These are phyloP conservation scores for Rhizopogon rudus DNA, from an alignment of 768 basidiomycete genomes.

Conservation along the genomic window DNA sequence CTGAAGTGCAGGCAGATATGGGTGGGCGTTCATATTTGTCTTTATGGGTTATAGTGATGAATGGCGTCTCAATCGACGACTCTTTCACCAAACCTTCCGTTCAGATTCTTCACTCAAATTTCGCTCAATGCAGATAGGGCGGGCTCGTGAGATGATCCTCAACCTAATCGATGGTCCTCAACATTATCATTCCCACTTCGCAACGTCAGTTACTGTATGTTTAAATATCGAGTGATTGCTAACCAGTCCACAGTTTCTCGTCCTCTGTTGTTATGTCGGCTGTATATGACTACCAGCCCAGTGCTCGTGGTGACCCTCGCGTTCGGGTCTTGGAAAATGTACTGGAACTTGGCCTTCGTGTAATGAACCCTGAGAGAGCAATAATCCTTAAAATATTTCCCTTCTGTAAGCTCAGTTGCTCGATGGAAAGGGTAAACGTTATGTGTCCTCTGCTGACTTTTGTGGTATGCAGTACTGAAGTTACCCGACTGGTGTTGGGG, in stretches of 20 bases:
- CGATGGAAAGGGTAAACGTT: neutral
- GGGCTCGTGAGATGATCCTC: neutral
- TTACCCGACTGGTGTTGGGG: no score
- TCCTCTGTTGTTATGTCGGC: constrained; percentile 4
- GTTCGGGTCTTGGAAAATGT: constrained; percentile 4
- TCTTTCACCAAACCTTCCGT: constrained; percentile 1
- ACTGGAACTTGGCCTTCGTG: neutral
- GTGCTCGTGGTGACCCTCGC: constrained; percentile 3
- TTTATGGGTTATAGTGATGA: neutral
- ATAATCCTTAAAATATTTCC: constrained; percentile 6
- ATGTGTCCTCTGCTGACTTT: constrained; percentile 28
- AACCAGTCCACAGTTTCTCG: neutral
- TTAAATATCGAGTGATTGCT: constrained; percentile 17
- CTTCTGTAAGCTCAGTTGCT: constrained; percentile 7
- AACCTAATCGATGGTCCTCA: no score
- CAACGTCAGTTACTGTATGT: neutral
- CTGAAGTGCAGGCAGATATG: neutral
- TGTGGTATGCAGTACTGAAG: constrained; percentile 28
- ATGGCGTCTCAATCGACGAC: neutral
- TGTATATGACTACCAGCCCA: constrained; percentile 13
- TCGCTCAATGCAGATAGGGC: constrained; percentile 1
- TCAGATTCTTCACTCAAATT: neutral
- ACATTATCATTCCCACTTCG: neutral
- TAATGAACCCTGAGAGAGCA: constrained; percentile 4
- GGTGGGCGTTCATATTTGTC: neutral